phyloP scores from a whole-genome alignment of 345 rosid genomes.

The Syzygium grande region DNA sequence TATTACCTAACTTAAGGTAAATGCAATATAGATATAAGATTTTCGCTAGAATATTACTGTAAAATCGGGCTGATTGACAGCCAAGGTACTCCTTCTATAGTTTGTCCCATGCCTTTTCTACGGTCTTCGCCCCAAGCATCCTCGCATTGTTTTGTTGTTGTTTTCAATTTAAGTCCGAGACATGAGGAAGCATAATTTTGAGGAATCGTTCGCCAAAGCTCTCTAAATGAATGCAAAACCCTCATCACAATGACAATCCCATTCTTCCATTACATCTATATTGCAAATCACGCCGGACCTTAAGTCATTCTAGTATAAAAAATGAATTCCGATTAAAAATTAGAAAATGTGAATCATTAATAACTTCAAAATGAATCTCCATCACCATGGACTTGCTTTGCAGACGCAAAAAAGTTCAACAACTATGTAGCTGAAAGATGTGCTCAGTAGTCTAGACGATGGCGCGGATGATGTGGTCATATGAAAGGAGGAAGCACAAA shows the following conservation, averaged over 20 bases:
- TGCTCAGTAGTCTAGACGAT: background rate
- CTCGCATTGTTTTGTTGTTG: background rate
- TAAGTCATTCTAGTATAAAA: background rate
- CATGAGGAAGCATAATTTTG: background rate
- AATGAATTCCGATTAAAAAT: background rate
- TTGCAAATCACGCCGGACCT: background rate
- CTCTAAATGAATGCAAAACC: background rate
- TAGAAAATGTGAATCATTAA: background rate
- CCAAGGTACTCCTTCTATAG: background rate
- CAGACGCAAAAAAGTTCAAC: background rate
- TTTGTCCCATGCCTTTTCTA: background rate
- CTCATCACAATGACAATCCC: background rate
- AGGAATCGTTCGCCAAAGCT: background rate
- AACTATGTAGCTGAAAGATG: background rate
- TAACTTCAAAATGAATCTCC: background rate
- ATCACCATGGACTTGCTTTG: background rate
- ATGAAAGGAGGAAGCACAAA: background rate
- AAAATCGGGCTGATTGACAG: background rate
- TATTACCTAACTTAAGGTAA: background rate
- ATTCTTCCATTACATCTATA: background rate
- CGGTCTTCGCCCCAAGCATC: background rate
- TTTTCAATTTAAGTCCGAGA: background rate
- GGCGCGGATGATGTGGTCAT: background rate
- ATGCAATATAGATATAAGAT: background rate
- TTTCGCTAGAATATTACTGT: background rate